Evolutionary conservation across 768 basidiomycete genomes (phyloP).

Genomic region (Lactarius psammicola): DNA sequence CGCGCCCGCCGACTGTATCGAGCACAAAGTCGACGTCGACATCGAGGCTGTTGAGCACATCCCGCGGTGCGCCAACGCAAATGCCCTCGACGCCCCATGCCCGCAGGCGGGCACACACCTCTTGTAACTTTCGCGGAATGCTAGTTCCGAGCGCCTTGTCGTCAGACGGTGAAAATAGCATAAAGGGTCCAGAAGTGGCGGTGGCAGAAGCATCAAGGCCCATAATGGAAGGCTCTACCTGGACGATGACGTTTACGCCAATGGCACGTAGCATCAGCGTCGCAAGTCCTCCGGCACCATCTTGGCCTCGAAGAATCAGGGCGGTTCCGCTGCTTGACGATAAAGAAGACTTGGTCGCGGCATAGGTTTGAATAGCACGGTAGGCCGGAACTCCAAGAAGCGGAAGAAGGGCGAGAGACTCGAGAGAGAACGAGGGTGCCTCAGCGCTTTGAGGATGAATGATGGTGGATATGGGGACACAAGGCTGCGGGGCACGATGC

Average conservation of each 20-base stretch:
- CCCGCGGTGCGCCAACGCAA: constrained; percentile 58
- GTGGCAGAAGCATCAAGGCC: constrained; percentile 38
- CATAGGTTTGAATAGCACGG: constrained; percentile 65
- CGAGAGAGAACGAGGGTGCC: constrained; percentile 25
- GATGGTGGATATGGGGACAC: constrained; percentile 35
- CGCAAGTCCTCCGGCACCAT: constrained; percentile 72
- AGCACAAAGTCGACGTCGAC: constrained; percentile 75
- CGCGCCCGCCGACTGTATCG: constrained; percentile 79
- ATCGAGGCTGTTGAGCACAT: constrained; percentile 54
- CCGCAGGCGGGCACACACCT: constrained; percentile 48
- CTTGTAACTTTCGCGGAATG: constrained; percentile 30
- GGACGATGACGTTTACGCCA: constrained; percentile 76
- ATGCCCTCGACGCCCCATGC: constrained; percentile 78
- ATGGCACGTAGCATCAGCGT: constrained; percentile 69
- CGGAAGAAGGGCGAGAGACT: constrained; percentile 67
- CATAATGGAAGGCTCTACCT: constrained; percentile 48
- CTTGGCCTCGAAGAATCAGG: constrained; percentile 74
- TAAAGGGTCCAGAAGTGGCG: constrained; percentile 30
- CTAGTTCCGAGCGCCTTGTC: constrained; percentile 31
- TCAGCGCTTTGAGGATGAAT: constrained; percentile 30
- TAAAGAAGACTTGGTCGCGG: constrained; percentile 25
- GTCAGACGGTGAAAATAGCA: constrained; percentile 33
- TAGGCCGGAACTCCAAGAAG: constrained; percentile 78
- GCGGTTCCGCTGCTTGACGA: constrained; percentile 34
- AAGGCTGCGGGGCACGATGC: constrained; percentile 61